Evolutionary conservation across 148 eudicot genomes (phyloP).

Genomic region (Nepenthes gracilis): DNA sequence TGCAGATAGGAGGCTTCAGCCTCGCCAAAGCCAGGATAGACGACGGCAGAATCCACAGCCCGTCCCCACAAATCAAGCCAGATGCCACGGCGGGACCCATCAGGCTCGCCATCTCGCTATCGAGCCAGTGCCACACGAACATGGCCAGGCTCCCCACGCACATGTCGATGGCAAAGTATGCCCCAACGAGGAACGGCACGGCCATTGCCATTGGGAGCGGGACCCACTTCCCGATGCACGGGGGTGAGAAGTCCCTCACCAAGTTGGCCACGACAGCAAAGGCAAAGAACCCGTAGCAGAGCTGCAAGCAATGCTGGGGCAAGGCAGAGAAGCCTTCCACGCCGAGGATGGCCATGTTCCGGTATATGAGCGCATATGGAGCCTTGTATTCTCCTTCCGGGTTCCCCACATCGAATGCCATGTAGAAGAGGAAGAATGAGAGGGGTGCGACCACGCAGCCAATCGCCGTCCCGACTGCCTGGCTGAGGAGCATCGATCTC

Average conservation of each 20-base stretch:
- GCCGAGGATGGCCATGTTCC: constrained; percentile 86
- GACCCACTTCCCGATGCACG: constrained; percentile 37
- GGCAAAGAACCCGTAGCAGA: constrained; percentile 58
- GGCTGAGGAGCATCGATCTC: constrained; percentile 76
- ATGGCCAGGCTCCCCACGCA: constrained; percentile 71
- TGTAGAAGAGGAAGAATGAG: constrained; percentile 63
- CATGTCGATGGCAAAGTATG: constrained; percentile 81
- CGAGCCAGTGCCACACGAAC: constrained; percentile 43
- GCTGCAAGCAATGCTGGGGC: constrained; percentile 76
- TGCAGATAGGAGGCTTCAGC: constrained; percentile 73
- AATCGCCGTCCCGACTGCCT: constrained; percentile 72
- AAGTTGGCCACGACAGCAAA: constrained; percentile 58
- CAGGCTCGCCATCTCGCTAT: constrained; percentile 43
- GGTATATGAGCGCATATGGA: constrained; percentile 69
- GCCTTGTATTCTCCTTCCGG: constrained; percentile 78
- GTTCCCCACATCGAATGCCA: constrained; percentile 68
- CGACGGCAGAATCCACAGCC: constrained; percentile 79
- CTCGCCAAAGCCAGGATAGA: constrained; percentile 57
- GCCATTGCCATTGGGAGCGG: constrained; percentile 96
- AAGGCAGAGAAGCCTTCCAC: constrained; percentile 83
- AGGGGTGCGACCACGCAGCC: constrained; percentile 81
- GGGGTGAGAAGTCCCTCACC: constrained; percentile 36
- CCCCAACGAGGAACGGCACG: constrained; percentile 86
- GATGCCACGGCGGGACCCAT: constrained; percentile 90
- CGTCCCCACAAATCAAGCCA: constrained; percentile 87